Percentiles rank a stretch among this genome's conserved stretches.
These are phyloP conservation scores for Rhodomyrtus tomentosa DNA, from an alignment of 345 rosid species.

Conservation along the genomic window DNA sequence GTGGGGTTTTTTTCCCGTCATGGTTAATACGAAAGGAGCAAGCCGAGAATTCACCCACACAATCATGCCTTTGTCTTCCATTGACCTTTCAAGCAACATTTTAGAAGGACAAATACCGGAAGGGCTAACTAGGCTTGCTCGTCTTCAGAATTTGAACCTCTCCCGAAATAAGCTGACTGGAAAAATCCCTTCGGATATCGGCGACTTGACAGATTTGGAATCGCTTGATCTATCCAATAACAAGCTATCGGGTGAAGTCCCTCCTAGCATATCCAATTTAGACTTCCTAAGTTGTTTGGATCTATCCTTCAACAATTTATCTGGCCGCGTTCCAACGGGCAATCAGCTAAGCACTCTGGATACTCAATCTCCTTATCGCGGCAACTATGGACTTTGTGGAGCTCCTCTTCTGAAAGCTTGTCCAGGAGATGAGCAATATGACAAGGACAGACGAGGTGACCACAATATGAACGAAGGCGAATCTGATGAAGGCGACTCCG, in stretches of 20 bases:
- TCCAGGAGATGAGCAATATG: not conserved
- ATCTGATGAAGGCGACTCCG: not conserved
- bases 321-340: not conserved
- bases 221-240: not conserved
- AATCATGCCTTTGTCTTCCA: too few relatives aligned
- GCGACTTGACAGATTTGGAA: not conserved
- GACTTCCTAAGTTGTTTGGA: not conserved
- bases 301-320: not conserved
- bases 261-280: not conserved
- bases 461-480: not conserved
- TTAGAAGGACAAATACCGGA: not conserved
- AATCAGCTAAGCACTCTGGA: not conserved
- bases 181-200: not conserved
- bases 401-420: not conserved
- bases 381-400: not conserved
- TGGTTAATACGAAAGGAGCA: too few relatives aligned
- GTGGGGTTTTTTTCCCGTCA: too few relatives aligned
- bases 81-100: too few relatives aligned
- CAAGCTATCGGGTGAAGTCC: not conserved
- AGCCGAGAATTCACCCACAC: too few relatives aligned
- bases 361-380: not conserved
- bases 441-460: not conserved
- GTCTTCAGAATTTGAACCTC: not conserved
- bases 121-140: not conserved
- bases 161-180: not conserved